A percentile compares a stretch with the other conserved stretches of the same genome.
phyloP scores from a whole-genome alignment of 1,284 basidiomycete species.

The Boletus sp. region DNA sequence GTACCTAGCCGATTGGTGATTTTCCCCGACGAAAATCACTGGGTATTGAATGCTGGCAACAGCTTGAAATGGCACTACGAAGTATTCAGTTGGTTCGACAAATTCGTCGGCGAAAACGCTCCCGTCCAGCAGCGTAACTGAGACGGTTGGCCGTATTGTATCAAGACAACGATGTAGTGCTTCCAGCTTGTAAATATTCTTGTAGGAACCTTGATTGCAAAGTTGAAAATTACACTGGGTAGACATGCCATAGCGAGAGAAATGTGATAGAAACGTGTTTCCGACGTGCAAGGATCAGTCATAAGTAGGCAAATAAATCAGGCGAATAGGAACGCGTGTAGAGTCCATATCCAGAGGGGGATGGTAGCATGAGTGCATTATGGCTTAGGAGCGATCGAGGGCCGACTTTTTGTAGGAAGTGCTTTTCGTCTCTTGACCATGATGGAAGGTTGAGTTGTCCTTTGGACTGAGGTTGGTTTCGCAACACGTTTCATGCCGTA shows the following conservation, averaged over 20 bases:
- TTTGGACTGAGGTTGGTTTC: slow-evolving; percentile 9
- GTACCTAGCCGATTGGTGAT: slow-evolving; percentile 81
- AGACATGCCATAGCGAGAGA: slow-evolving; percentile 5
- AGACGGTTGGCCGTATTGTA: neutral
- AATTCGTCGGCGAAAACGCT: slow-evolving; percentile 52
- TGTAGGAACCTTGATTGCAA: neutral
- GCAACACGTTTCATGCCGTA: slow-evolving; percentile 29
- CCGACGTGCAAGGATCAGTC: slow-evolving; percentile 4
- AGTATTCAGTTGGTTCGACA: slow-evolving; percentile 82
- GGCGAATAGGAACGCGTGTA: neutral
- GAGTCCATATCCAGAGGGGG: neutral
- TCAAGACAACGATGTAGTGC: too few relatives aligned
- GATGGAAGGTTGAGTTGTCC: slow-evolving; percentile 7
- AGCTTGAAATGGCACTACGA: slow-evolving; percentile 86
- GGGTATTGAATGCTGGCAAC: slow-evolving; percentile 77
- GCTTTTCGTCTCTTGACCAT: slow-evolving; percentile 25
- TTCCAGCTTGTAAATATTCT: neutral
- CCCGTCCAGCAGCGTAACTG: slow-evolving; percentile 16
- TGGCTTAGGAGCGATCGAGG: slow-evolving; percentile 1
- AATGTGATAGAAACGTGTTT: slow-evolving; percentile 7
- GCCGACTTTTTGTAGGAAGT: slow-evolving; percentile 17
- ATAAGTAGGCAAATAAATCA: slow-evolving; percentile 21
- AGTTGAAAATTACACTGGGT: slow-evolving; percentile 8
- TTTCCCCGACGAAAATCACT: slow-evolving; percentile 94
- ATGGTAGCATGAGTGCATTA: slow-evolving; percentile 4